A percentile compares a stretch with the other conserved stretches of the same genome.
Conservation (phyloP, 805 yeast species). For the Myxozyma sirexii region DNA sequence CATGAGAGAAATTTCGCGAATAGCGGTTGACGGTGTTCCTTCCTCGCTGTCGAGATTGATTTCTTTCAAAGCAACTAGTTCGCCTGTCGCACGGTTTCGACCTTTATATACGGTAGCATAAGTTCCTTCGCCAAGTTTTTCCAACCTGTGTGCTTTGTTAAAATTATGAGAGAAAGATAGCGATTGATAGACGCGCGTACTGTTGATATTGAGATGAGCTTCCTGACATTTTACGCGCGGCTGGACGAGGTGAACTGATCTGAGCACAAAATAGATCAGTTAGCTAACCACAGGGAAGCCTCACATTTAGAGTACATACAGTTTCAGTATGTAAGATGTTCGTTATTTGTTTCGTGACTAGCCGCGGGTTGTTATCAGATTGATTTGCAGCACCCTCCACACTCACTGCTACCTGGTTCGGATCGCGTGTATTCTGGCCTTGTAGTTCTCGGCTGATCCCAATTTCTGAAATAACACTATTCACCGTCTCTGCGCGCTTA, state of each 20-base stretch:
- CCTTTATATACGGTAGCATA: conserved; percentile 99
- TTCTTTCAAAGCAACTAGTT: conserved; percentile 91
- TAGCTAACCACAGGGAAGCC: too few species aligned
- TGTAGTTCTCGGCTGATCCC: too few species aligned
- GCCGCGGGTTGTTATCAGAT: neutral
- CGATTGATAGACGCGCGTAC: neutral
- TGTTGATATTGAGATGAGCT: conserved; percentile 16
- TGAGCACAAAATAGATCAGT: neutral
- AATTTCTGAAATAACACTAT: too few species aligned
- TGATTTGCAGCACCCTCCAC: too few species aligned
- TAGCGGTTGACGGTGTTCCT: conserved; percentile 98
- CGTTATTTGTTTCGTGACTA: neutral
- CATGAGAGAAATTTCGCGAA: conserved; percentile 92
- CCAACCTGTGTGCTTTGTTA: conserved; percentile 48
- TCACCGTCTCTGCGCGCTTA: too few species aligned
- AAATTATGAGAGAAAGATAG: neutral
- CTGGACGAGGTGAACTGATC: neutral
- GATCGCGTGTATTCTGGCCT: too few species aligned
- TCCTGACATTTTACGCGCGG: conserved; percentile 4
- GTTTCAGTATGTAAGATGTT: neutral
- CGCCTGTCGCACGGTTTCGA: conserved; percentile 80
- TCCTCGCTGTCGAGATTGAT: conserved; percentile 94
- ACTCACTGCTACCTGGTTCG: too few species aligned
- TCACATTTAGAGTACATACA: too few species aligned
- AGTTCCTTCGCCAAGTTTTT: conserved; percentile 91